Evolutionary conservation across 805 yeast species (phyloP).

Genomic region (Candida michaelii): DNA sequence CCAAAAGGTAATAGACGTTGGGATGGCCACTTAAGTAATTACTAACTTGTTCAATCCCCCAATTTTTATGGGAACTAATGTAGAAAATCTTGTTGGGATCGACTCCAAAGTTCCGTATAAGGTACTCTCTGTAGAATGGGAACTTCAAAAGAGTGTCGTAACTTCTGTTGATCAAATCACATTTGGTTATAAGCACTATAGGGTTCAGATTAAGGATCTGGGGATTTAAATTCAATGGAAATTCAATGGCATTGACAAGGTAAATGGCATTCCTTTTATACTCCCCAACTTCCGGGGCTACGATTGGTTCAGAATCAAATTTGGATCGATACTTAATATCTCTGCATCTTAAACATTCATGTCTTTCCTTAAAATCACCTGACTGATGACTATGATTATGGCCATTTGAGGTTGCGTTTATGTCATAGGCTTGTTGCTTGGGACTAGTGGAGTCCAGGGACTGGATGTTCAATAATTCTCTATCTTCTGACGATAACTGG

Average conservation of each 20-base stretch:
- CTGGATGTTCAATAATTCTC: conserved; percentile 8
- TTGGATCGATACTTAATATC: conserved; percentile 34
- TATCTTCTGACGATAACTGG: conserved; percentile 21
- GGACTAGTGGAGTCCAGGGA: no score
- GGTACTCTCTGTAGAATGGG: conserved; percentile 31
- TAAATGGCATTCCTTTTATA: conserved; percentile 9
- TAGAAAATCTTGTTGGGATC: conserved; percentile 39
- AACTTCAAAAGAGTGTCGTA: conserved; percentile 26
- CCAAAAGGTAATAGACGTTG: conserved; percentile 48
- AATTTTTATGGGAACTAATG: conserved; percentile 50
- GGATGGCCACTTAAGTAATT: conserved; percentile 37
- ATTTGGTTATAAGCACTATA: conserved; percentile 42
- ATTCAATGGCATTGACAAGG: conserved; percentile 43
- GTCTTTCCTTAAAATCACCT: conserved; percentile 20
- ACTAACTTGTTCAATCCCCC: conserved; percentile 49
- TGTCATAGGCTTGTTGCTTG: no score
- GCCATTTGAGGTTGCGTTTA: no score
- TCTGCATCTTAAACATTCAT: conserved; percentile 57
- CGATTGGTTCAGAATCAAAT: conserved; percentile 19
- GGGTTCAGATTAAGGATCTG: conserved; percentile 8
- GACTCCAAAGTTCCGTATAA: conserved; percentile 30
- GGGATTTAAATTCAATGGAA: conserved; percentile 58
- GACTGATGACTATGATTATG: no score
- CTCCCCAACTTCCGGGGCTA: neutral
- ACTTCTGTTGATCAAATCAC: conserved; percentile 44